These are phyloP conservation scores for Panicum hallii DNA, from an alignment of 202 grass and related monocot species.

Conservation along the genomic window DNA sequence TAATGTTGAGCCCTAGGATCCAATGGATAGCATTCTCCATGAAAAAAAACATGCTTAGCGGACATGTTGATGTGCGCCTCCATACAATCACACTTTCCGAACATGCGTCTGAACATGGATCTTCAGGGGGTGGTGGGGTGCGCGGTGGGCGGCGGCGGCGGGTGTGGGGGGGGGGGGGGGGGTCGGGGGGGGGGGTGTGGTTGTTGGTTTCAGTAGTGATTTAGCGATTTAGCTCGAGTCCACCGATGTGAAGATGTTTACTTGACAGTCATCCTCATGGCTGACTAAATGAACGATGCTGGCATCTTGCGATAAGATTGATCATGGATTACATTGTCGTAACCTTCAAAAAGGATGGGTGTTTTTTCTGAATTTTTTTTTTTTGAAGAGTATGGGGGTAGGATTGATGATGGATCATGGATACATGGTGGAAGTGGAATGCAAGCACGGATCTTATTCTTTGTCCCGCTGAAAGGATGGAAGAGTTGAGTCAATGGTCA, in stretches of 20 bases:
- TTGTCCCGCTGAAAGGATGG: neutral
- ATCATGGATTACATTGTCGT: neutral
- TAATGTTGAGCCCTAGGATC: too few species aligned
- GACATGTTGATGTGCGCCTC: neutral
- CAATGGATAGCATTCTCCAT: neutral
- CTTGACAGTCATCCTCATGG: neutral
- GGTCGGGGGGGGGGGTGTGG: too few species aligned
- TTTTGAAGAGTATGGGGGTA: neutral
- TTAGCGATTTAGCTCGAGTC: neutral
- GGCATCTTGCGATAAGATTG: neutral
- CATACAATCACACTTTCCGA: neutral
- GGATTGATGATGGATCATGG: neutral
- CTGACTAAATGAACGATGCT: neutral
- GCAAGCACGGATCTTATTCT: neutral
- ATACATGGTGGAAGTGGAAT: neutral
- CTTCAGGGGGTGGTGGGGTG: too few species aligned
- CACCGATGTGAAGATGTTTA: neutral
- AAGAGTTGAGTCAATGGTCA: neutral
- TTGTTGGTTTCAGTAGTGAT: too few species aligned
- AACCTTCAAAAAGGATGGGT: neutral
- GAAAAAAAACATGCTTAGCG: neutral
- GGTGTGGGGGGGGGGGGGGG: too few species aligned
- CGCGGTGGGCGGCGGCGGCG: too few species aligned
- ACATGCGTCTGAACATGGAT: neutral
- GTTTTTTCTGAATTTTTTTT: too few species aligned